Conservation (phyloP, 164 flowering plant species). For the Vitis rotundifolia region DNA sequence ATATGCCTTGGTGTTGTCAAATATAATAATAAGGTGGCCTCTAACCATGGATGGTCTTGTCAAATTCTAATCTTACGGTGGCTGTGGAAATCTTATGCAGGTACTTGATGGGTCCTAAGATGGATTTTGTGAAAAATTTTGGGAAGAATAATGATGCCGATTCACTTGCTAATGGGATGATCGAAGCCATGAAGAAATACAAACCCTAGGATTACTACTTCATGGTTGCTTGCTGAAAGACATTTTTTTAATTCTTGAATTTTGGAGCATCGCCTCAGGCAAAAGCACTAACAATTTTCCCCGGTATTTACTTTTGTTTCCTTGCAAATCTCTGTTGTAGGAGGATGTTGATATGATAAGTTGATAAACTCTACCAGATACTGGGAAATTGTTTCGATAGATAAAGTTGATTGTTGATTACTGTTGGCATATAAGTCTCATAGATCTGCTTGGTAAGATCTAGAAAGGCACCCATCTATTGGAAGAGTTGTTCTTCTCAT, state of each 20-base stretch:
- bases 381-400: not conserved
- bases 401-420: no score
- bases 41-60: not conserved
- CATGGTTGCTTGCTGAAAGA: no score
- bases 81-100: slow-evolving; percentile 37
- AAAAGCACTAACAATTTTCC: not conserved
- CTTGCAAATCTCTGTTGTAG: not conserved
- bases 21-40: not conserved
- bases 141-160: slow-evolving; percentile 89
- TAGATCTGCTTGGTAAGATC: no score
- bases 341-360: not conserved
- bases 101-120: slow-evolving; percentile 90
- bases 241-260: not conserved
- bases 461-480: no score
- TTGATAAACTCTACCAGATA: not conserved
- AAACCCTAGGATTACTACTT: slow-evolving; percentile 24
- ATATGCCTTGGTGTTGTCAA: not conserved
- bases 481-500: no score
- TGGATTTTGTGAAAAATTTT: slow-evolving; percentile 84
- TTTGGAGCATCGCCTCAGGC: not conserved
- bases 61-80: slow-evolving; percentile 6
- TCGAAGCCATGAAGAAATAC: slow-evolving; percentile 69
- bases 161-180: slow-evolving; percentile 73
- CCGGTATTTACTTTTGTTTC: not conserved
- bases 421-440: no score